Evolutionary conservation across 225 moss, liverwort and hornwort species (phyloP).

Genomic region (Physcomitrium patens): DNA sequence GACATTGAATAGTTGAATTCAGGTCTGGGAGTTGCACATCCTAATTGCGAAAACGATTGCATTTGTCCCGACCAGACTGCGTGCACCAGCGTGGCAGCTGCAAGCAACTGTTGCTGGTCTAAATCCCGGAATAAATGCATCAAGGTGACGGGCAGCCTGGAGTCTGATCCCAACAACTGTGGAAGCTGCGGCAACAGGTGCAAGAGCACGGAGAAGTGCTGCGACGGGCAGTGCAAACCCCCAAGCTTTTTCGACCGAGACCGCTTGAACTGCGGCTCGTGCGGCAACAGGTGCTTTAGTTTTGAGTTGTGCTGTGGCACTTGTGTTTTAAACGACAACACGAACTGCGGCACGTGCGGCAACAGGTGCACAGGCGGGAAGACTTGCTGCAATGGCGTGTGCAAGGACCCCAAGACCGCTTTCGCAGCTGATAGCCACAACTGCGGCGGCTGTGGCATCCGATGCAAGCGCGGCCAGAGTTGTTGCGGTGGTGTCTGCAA

Average conservation of each 20-base stretch:
- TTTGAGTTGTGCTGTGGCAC: slow-evolving; percentile 25
- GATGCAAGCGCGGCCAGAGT: not conserved
- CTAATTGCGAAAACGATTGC: slow-evolving; percentile 17
- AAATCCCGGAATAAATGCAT: slow-evolving; percentile 5
- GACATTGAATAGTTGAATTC: too few relatives aligned
- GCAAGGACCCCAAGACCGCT: not conserved
- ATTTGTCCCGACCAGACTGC: not conserved
- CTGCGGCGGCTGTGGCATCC: not conserved
- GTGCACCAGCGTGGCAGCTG: not conserved
- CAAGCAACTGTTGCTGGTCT: slow-evolving; percentile 18
- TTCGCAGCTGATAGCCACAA: not conserved
- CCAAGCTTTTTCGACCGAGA: not conserved
- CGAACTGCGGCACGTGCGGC: not conserved
- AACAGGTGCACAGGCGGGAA: not conserved
- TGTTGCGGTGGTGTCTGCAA: slow-evolving; percentile 5
- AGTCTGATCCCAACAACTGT: slow-evolving; percentile 15
- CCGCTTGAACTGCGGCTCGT: not conserved
- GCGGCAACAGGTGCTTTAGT: slow-evolving; percentile 16
- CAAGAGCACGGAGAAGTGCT: too few relatives aligned
- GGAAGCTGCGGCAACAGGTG: not conserved
- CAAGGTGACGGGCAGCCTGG: not conserved
- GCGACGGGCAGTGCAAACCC: too few relatives aligned
- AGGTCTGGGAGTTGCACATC: not conserved
- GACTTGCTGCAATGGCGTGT: not conserved
- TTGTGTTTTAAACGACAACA: not conserved